These are phyloP conservation scores for Ambrosia trifida DNA, from an alignment of 129 eudicot genomes.

Conservation along the genomic window DNA sequence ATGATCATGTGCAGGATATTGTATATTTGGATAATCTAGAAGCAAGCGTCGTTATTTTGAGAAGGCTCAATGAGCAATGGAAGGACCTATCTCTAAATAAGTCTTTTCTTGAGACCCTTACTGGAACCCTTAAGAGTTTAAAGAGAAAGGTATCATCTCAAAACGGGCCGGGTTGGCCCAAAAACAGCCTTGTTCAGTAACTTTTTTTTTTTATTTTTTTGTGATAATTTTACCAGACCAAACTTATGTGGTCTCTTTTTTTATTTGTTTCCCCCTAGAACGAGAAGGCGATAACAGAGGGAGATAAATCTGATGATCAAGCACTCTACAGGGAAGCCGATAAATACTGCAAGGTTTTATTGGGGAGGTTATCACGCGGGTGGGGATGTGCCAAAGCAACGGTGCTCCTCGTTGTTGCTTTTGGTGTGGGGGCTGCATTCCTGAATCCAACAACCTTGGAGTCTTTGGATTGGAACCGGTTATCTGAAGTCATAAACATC, in stretches of 20 bases:
- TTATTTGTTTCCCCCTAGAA: constrained; percentile 42
- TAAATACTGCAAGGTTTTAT: constrained; percentile 60
- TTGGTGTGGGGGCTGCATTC: constrained; percentile 56
- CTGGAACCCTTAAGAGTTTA: constrained; percentile 68
- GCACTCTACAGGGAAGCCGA: constrained; percentile 63
- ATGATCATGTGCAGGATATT: constrained; percentile 50
- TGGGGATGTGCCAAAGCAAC: constrained; percentile 59
- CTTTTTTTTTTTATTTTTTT: not conserved
- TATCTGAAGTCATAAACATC: constrained; percentile 44
- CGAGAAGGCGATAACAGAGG: constrained; percentile 56
- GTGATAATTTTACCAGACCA: not conserved
- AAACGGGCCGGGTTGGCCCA: not conserved
- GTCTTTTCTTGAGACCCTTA: constrained; percentile 55
- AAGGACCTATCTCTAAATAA: constrained; percentile 51
- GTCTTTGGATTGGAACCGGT: constrained; percentile 52
- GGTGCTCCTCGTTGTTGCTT: constrained; percentile 37
- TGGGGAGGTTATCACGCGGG: constrained; percentile 62
- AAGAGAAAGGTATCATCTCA: constrained; percentile 47
- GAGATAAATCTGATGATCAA: constrained; percentile 41
- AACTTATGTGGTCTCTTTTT: not conserved
- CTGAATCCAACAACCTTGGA: constrained; percentile 47
- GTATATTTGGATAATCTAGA: constrained; percentile 60
- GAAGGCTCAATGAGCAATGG: constrained; percentile 65
- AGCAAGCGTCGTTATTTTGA: constrained; percentile 64
- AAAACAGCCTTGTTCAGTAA: too few relatives aligned